Base-by-base conservation (phyloP, 2,329 filamentous ascomycete species). In the Xylaria digitata region DNA sequence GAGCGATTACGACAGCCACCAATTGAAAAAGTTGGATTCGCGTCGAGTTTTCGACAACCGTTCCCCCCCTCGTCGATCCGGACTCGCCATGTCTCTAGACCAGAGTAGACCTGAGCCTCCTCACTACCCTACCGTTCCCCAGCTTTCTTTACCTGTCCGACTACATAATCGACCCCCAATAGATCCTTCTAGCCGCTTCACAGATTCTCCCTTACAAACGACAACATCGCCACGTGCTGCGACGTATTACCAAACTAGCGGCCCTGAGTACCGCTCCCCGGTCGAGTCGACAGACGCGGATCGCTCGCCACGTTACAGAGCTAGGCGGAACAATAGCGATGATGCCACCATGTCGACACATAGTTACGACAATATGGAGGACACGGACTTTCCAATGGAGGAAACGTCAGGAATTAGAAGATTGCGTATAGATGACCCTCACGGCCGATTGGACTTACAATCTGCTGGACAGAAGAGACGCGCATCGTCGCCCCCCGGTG, bases 21-120 rank as follows among this genome's bases (percentile, higher is more conserved):
- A 87, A 73, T 83, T 87, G 66, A 85, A 85, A 75, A 88, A 86
- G 76, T 79, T 89, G n/a, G 82, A 87, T 64, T 80, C 82, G 1
- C 76, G 81, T 43, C 79, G 82, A 43, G 79, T 78, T 0, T 72
- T 82, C n/a, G 83, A 85, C 63, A 83, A 80, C 60, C 76, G 76
- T 17, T 82, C 83, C 8, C 81, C 83, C 1, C 80, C 83, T 23
- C 75, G 78, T 15, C 80, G 80, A 55, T 82, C 83, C 9, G 77
- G 79, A 3, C 76, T 85, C 6, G 82, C 80, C 63, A 76, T 80
- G 9, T 83, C 82, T 1, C 70, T 80, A 61, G 82, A 84, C 52
- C 79, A 21, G 13, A 73, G 75, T 17, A 73, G 78, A 40, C 76
- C 79, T 34, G 80, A 85, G 17, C 76, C 79, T 15, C 78, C 83